Base-by-base conservation (phyloP, 73 alveolate genomes). In the Paramecium tetraurelia region DNA sequence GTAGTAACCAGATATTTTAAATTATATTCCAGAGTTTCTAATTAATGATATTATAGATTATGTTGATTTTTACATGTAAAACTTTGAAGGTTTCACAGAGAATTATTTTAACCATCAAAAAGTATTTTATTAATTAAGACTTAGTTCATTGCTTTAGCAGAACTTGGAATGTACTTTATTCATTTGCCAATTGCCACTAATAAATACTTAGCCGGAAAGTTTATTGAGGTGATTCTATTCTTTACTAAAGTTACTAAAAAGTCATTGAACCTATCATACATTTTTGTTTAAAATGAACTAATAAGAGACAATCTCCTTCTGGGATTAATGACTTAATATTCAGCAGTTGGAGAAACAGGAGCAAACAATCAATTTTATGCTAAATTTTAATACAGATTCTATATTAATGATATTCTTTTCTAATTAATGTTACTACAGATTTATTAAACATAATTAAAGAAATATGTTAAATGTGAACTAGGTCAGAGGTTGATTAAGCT, bases 301-400 rank as follows among this genome's bases (percentile, higher is more conserved):
- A 16, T 80, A 4, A 22, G 20, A 46, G 72, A 80, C 1, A 80
- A 80, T 80, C 14, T 80, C 20, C 46, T 80, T 24, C 0, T 43
- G n/a, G 90, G 90, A 18, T n/a, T 80, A 8, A 43, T 80, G 6
- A 22, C 5, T 3, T 21, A 80, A 43, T 80, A 80, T 44, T 21
- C 50, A 24, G 75, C 46, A 44, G 90, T 80, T 21, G 90, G 77
- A 22, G 90, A 80, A 46, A 80, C 90, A 40, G 90, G 90, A 18
- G 90, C 46, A 41, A 43, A 40, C 12, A 40, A 48, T 44, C 16
- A 80, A 44, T 80, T 80, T 48, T 80, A 80, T 80, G 43, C 76
- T 7, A 80, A 80, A 43, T 80, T 80, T 14, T 18, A 27, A 20
- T 80, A 80, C 24, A 80, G 90, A 80, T 44, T 44, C 2, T 80